Conservation (phyloP, 495 filamentous ascomycete species). For the Copromyces sp. region DNA sequence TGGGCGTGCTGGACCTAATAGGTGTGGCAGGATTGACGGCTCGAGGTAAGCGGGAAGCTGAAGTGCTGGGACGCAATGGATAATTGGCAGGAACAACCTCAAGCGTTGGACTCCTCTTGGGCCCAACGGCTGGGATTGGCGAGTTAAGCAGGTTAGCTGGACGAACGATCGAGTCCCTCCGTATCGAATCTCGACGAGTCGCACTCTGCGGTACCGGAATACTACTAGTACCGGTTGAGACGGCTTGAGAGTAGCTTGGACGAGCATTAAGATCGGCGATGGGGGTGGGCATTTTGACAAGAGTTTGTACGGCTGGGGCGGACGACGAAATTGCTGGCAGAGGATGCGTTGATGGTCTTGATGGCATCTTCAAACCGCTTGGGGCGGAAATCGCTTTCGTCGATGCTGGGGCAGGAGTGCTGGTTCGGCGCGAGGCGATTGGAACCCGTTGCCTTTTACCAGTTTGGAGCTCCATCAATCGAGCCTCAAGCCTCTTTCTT, state of each 20-base stretch:
- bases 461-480: constrained; percentile 10
- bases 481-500: constrained; percentile 9
- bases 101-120: constrained; percentile 8
- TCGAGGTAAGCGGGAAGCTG: constrained; percentile 20
- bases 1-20: constrained; percentile 20
- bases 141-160: not conserved
- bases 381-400: not conserved
- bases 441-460: not conserved
- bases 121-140: not conserved
- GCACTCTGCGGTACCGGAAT: not conserved
- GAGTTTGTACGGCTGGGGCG: not conserved
- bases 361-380: constrained; percentile 11
- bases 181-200: constrained; percentile 1
- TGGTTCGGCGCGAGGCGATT: not conserved
- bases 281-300: constrained; percentile 2
- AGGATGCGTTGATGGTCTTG: constrained; percentile 8
- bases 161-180: constrained; percentile 5
- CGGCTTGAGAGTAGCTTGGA: constrained; percentile 14
- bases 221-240: not conserved
- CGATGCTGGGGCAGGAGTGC: not conserved
- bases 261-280: constrained; percentile 4
- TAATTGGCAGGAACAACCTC: constrained; percentile 11
- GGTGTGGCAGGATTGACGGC: constrained; percentile 21
- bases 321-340: not conserved
- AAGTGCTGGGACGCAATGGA: constrained; percentile 18